Percentiles rank a stretch among this genome's conserved stretches.
phyloP scores from a whole-genome alignment of 768 basidiomycete species.

The Neoboletus subvelutipes region DNA sequence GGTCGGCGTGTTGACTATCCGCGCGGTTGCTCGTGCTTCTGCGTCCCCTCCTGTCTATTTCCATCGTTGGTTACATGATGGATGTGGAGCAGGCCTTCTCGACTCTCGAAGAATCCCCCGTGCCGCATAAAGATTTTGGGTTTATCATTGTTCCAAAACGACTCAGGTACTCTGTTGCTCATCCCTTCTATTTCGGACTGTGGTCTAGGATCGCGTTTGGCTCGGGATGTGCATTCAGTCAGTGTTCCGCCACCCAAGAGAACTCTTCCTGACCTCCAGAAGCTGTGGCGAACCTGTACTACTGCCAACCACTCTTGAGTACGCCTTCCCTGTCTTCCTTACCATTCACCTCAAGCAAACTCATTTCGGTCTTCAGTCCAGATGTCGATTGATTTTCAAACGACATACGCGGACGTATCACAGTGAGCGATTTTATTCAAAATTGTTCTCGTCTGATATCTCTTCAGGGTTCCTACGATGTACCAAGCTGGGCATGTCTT shows the following conservation, averaged over 20 bases:
- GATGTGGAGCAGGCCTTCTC: constrained; percentile 13
- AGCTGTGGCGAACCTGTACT: constrained; percentile 70
- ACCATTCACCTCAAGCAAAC: background rate
- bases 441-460: constrained; percentile 4
- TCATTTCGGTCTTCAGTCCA: constrained; percentile 14
- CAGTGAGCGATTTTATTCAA: constrained; percentile 13
- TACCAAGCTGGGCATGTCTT: constrained; percentile 58
- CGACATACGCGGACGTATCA: constrained; percentile 34
- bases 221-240: constrained; percentile 19
- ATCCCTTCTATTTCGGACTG: constrained; percentile 13
- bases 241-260: background rate
- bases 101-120: background rate
- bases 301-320: constrained; percentile 79
- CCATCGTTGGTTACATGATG: constrained; percentile 13
- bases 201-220: constrained; percentile 18
- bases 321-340: constrained; percentile 18
- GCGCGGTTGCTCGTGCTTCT: constrained; percentile 1
- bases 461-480: constrained; percentile 55
- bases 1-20: background rate
- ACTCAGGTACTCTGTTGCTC: constrained; percentile 12
- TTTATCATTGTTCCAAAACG: constrained; percentile 12
- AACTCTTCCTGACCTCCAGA: constrained; percentile 5
- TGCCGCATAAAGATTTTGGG: constrained; percentile 13
- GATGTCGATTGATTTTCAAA: constrained; percentile 38
- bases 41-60: background rate